phyloP scores from a whole-genome alignment of 1,284 basidiomycete species.

The Malassezia sympodialis region DNA sequence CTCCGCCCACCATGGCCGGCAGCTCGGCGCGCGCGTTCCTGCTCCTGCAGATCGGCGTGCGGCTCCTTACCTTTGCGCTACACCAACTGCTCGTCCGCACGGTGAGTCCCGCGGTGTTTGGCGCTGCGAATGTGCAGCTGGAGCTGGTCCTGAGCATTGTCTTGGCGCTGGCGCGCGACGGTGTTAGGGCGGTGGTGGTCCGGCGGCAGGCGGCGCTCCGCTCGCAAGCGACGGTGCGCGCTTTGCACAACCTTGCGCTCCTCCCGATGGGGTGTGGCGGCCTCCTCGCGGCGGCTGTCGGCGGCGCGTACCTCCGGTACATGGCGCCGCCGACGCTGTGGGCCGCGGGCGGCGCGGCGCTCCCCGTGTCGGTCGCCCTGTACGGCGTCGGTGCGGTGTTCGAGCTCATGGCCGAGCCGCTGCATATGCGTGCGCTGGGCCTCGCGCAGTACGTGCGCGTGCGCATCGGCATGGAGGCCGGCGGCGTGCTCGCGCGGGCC shows the following conservation, averaged over 20 bases:
- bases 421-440: constrained; percentile 30
- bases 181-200: constrained; percentile 52
- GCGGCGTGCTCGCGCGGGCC: constrained; percentile 28
- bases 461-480: constrained; percentile 36
- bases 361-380: constrained; percentile 23
- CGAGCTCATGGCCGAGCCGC: constrained; percentile 37
- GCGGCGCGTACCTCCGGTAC: constrained; percentile 19
- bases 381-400: constrained; percentile 34
- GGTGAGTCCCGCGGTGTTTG: constrained; percentile 73
- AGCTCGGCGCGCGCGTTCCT: constrained; percentile 67
- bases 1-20: neutral
- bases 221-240: neutral
- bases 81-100: constrained; percentile 79
- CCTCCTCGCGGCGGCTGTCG: constrained; percentile 17
- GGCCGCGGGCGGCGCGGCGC: constrained; percentile 18
- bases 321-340: constrained; percentile 25
- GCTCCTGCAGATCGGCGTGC: constrained; percentile 70
- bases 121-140: constrained; percentile 73
- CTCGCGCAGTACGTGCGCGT: constrained; percentile 21
- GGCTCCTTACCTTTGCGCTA: constrained; percentile 72
- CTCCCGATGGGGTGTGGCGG: constrained; percentile 32
- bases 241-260: constrained; percentile 35
- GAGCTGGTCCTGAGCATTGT: constrained; percentile 77
- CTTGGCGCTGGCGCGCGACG: constrained; percentile 82
- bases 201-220: constrained; percentile 11